Percentiles rank a stretch among this genome's conserved stretches.
Conservation (phyloP, 805 yeast genomes). For the Metschnikowia shivogae region DNA sequence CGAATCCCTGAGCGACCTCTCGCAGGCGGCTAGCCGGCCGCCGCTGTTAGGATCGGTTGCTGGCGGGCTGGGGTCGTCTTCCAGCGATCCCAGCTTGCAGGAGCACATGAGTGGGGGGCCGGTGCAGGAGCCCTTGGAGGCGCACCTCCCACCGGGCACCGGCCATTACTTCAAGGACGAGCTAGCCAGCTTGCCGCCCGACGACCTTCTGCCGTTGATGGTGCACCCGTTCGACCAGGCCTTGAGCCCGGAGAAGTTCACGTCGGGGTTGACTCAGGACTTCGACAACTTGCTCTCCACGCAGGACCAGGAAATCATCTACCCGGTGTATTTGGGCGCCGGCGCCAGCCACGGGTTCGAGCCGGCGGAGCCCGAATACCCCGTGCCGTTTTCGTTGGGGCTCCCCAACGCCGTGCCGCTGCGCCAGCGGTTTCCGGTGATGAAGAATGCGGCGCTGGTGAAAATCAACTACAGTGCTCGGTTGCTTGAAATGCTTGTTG, state of each 20-base stretch:
- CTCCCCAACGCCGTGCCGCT: slow-evolving; percentile 10
- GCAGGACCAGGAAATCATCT: slow-evolving; percentile 30
- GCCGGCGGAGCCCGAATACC: neutral
- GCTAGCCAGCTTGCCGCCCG: neutral
- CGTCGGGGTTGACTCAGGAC: slow-evolving; percentile 21
- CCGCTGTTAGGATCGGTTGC: neutral
- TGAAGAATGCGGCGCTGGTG: neutral
- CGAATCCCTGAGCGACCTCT: neutral
- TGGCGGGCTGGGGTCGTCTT: neutral
- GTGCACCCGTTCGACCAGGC: neutral
- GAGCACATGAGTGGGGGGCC: neutral
- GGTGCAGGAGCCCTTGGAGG: neutral
- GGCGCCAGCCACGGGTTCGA: neutral
- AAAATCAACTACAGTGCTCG: slow-evolving; percentile 3
- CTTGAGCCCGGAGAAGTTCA: neutral
- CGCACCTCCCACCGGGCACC: neutral
- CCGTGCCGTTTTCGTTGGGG: neutral
- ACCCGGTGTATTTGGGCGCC: slow-evolving; percentile 30
- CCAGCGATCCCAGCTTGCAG: neutral
- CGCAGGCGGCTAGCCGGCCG: neutral
- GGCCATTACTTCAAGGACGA: neutral
- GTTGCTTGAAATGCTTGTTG: slow-evolving; percentile 5
- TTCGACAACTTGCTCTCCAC: slow-evolving; percentile 32
- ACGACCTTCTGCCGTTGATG: neutral
- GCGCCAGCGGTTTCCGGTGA: slow-evolving; percentile 1